Percentiles rank a stretch among this genome's conserved stretches.
Evolutionary conservation across 2,329 filamentous ascomycete species (phyloP).

Genomic region (Penicillium psychrosexuale): DNA sequence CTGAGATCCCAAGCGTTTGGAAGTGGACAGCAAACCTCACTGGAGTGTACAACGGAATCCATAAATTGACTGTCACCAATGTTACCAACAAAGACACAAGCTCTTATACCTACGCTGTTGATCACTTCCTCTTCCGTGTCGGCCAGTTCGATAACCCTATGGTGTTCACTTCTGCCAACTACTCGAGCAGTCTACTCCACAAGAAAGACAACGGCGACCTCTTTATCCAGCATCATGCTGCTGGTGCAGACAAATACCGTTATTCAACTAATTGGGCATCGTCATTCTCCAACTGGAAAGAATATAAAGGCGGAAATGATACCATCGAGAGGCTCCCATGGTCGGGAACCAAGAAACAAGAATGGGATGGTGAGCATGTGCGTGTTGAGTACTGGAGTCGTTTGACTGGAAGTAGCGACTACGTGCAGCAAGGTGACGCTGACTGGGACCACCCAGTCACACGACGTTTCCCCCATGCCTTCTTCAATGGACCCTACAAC

Average conservation of each 20-base stretch:
- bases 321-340: conserved; percentile 51
- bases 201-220: conserved; percentile 44
- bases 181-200: conserved; percentile 54
- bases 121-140: conserved; percentile 62
- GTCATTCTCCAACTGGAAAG: conserved; percentile 57
- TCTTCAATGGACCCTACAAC: conserved; percentile 61
- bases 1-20: conserved; percentile 55
- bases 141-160: conserved; percentile 59
- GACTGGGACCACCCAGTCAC: conserved; percentile 38
- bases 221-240: conserved; percentile 56
- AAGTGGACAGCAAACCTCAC: conserved; percentile 51
- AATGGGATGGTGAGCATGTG: conserved; percentile 61
- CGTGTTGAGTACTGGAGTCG: conserved; percentile 62
- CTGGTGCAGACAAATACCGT: conserved; percentile 61
- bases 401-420: conserved; percentile 57
- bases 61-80: conserved; percentile 57
- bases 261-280: conserved; percentile 63
- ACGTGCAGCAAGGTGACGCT: conserved; percentile 58
- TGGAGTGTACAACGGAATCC: conserved; percentile 60
- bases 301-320: conserved; percentile 53
- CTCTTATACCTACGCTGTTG: conserved; percentile 50
- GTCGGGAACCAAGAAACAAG: conserved; percentile 56
- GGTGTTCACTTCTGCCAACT: conserved; percentile 58
- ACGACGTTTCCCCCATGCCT: conserved; percentile 60
- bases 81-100: conserved; percentile 41